These are phyloP conservation scores for Nannizziopsis arthrosporioides DNA, from an alignment of 2,329 filamentous ascomycete genomes.

Conservation along the genomic window DNA sequence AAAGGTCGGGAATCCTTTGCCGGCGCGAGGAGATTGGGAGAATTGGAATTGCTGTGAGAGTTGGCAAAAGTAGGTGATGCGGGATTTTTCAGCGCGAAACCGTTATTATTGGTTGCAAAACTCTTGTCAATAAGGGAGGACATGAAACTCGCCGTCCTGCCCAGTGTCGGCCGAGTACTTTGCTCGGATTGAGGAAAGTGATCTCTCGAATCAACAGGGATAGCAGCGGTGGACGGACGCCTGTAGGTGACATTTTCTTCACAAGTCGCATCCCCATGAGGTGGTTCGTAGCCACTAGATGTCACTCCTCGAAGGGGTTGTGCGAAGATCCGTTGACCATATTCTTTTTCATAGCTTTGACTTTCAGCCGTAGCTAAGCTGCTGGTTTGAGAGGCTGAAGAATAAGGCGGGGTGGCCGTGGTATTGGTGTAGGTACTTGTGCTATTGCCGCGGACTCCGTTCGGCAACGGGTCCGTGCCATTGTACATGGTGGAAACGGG, in stretches of 20 bases:
- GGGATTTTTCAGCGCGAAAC: constrained; percentile 8
- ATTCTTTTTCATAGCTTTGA: constrained; percentile 27
- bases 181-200: constrained; percentile 1
- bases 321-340: constrained; percentile 16
- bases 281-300: constrained; percentile 9
- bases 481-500: constrained; percentile 1
- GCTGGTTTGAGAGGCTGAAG: constrained; percentile 35
- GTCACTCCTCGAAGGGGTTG: neutral
- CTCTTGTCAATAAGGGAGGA: constrained; percentile 14
- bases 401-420: constrained; percentile 30
- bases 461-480: constrained; percentile 7
- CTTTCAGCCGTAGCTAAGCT: constrained; percentile 32
- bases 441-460: constrained; percentile 26
- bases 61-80: constrained; percentile 7
- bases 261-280: constrained; percentile 6
- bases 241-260: constrained; percentile 4
- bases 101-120: constrained; percentile 9
- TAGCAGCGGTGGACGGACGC: constrained; percentile 4
- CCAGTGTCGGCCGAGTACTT: neutral
- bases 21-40: neutral
- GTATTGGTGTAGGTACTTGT: constrained; percentile 33
- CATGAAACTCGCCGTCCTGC: constrained; percentile 11
- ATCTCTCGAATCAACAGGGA: constrained; percentile 3
- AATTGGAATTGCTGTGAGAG: neutral
- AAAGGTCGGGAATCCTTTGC: neutral